Evolutionary conservation across 2,329 filamentous ascomycete genomes (phyloP), one percentile per base, ranked within the genome.

Genomic region (Chaetoscypha palmicola): DNA sequence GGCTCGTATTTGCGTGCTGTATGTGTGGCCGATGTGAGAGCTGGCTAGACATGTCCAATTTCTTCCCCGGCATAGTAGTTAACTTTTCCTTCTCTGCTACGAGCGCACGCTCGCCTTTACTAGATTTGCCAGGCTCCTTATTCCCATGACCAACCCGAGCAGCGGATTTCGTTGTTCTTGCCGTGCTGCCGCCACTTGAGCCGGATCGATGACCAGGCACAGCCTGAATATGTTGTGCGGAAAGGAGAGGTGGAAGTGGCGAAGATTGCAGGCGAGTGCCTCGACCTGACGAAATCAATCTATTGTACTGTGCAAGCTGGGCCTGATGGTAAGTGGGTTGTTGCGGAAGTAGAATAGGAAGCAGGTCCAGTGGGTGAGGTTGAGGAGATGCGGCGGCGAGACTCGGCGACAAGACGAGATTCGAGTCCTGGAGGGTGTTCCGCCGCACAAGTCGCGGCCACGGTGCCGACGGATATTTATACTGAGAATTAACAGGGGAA

Each of bases 251-350:
- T 48, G 74, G 70, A 48, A 77, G 69, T 46, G 76, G 73, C 50
- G 71, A 65, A 47, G 73, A 69, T 58, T 78, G 76, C 47, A 79
- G 64, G 56, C 75, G 73, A 54, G 73, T 73, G 11, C 44, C 48
- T 48, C 56, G 52, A 22, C 64, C 65, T 49, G 76, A 72, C 41
- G 77, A 75, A 53, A 82, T 72, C 59, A 82, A 75, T 58, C 74
- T 76, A 63, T 81, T 82, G 69, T 82, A 82, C 54, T 80, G 72
- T 40, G 77, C 69, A 44, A 83, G 72, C 63, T 79, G 76, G 42
- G 74, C 75, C 58, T 81, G 74, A 63, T 79, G 77, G 51, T 75
- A 66, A 32, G 71, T 75, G 24, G 72, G 67, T 52, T 80, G 76
- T 50, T 79, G 76, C 12, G 76, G 76, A 46, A 79, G 54, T 54